phyloP scores from a whole-genome alignment of 352 stramenopile species.

The Globisporangium polare region DNA sequence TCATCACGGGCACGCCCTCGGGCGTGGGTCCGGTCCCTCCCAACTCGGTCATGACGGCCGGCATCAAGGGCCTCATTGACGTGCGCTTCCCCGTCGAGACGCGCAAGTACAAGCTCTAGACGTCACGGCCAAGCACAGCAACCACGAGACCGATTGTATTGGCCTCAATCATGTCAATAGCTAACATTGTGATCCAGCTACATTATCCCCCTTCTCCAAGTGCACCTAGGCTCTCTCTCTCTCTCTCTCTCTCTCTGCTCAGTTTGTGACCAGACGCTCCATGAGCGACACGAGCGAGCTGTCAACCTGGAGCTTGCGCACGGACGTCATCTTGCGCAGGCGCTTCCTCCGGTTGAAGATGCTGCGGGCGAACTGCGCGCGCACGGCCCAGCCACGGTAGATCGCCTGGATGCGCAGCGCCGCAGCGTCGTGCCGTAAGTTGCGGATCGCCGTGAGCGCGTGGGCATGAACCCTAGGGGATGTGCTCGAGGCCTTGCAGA shows the following conservation, averaged over 20 bases:
- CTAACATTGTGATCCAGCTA: not conserved
- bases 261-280: slow-evolving; percentile 23
- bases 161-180: not conserved
- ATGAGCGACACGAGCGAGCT: slow-evolving; percentile 22
- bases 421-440: slow-evolving; percentile 67
- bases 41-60: slow-evolving; percentile 66
- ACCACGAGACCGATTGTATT: too few species aligned
- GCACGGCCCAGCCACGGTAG: slow-evolving; percentile 61
- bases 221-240: not conserved
- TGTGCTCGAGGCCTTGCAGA: slow-evolving; percentile 43
- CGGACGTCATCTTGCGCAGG: slow-evolving; percentile 26
- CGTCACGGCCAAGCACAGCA: not conserved
- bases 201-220: not conserved
- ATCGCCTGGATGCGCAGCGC: slow-evolving; percentile 71
- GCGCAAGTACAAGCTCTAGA: slow-evolving; percentile 50
- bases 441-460: slow-evolving; percentile 45
- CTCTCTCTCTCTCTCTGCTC: not conserved
- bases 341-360: slow-evolving; percentile 27
- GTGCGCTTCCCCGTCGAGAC: slow-evolving; percentile 61
- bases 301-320: slow-evolving; percentile 25
- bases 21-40: slow-evolving; percentile 61
- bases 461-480: slow-evolving; percentile 32
- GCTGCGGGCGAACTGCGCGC: slow-evolving; percentile 23
- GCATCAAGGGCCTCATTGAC: slow-evolving; percentile 67
- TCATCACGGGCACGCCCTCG: slow-evolving; percentile 83